Base-by-base conservation (phyloP, 2,329 filamentous ascomycete species). In the Diaporthe destruens region DNA sequence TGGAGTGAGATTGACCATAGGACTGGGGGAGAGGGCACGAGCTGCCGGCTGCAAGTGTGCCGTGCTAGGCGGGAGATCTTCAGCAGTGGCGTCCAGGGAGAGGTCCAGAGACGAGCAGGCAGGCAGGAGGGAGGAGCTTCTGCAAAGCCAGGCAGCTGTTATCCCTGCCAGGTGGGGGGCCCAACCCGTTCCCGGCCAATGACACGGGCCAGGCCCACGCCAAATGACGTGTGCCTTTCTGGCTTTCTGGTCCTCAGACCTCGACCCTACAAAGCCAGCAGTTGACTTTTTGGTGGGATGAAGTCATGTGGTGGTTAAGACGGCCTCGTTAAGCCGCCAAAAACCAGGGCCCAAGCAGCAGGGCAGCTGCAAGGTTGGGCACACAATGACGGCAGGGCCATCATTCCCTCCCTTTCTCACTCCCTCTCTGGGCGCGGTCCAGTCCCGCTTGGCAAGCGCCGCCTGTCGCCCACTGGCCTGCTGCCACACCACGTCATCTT, bases 401-500 rank as follows among this genome's bases (percentile, higher is more conserved):
- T 36, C 39, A 32, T 20, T 49, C 59, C 9, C 42, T 49, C 12
- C n/a, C 29, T 49, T 11, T 4, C 11, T 39, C 39, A 14, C 39
- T 42, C 39, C 39, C 39, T 42, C 39, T 18, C 20, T 34, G 20
- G 32, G 32, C 47, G 12, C 57, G 39, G 32, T 7, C 29, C 20
- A 34, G 55, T 70, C 55, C 54, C 68, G 53, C 44, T 34, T 53
- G 47, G 68, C 47, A 49, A n/a, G 55, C 32, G 44, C 44, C 57
- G 18, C 56, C 6, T 5, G 44, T 53, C 32, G 25, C 68, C 44
- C 49, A 70, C 55, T 70, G 68, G 68, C 29, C 44, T 54, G 68
- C 44, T 61, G 68, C 34, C 47, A 51, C 47, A 53, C 68, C 68
- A 70, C 68, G 68, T 70, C 68, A 70, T 53, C 29, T 34, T 51